A percentile compares a stretch with the other conserved stretches of the same genome.
Evolutionary conservation across 176 grass and related monocot species (phyloP).

Genomic region (Rhipidocladum racemiflorum): DNA sequence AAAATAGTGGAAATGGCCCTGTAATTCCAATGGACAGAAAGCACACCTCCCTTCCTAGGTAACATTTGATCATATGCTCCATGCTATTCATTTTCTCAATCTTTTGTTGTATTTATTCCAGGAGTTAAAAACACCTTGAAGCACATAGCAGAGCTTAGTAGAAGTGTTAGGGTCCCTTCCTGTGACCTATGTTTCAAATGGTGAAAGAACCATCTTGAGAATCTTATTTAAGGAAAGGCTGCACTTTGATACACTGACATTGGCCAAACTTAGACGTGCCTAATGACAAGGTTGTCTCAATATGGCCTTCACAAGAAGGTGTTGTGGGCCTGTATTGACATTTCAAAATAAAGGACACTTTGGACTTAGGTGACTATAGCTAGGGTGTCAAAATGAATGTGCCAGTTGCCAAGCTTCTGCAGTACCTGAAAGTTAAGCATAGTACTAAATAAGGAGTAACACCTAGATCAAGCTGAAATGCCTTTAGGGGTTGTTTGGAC

Average conservation of each 20-base stretch:
- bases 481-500: not conserved
- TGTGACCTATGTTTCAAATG: not conserved
- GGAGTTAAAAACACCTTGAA: conserved; percentile 1
- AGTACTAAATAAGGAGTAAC: not conserved
- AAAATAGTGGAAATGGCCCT: conserved; percentile 65
- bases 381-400: conserved; percentile 11
- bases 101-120: not conserved
- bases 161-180: not conserved
- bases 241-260: not conserved
- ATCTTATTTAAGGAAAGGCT: not conserved
- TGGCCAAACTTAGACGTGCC: not conserved
- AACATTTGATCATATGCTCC: conserved; percentile 24
- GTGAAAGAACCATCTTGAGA: not conserved
- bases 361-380: not conserved
- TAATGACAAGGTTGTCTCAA: not conserved
- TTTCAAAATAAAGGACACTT: not conserved
- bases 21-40: conserved; percentile 79
- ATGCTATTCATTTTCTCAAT: conserved; percentile 18
- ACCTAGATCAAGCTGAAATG: not conserved
- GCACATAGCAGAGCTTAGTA: not conserved
- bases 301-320: not conserved
- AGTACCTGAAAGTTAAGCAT: conserved; percentile 4
- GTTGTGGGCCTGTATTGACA: not conserved
- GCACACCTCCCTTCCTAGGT: conserved; percentile 96
- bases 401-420: not conserved